Evolutionary conservation across 2,329 filamentous ascomycete species (phyloP).

Genomic region (Xylaria sp.): DNA sequence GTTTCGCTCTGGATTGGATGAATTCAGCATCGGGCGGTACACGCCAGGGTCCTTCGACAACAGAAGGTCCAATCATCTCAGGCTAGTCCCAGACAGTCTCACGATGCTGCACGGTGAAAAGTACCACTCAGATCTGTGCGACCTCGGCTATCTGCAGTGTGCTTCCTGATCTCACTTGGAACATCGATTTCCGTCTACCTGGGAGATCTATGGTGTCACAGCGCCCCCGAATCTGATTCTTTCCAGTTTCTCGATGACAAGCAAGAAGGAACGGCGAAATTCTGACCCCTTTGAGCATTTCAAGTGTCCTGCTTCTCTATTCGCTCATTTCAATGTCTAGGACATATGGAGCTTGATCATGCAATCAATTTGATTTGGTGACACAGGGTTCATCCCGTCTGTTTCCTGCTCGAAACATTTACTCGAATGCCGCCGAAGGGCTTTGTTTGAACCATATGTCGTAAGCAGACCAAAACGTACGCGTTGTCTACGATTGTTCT

Average conservation of each 20-base stretch:
- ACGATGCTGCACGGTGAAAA: conserved; percentile 47
- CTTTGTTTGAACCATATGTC: conserved; percentile 32
- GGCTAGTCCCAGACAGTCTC: conserved; percentile 45
- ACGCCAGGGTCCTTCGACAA: conserved; percentile 22
- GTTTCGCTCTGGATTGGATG: conserved; percentile 22
- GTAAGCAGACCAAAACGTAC: conserved; percentile 26
- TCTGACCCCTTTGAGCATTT: conserved; percentile 35
- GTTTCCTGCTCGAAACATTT: conserved; percentile 35
- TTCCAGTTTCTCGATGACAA: conserved; percentile 41
- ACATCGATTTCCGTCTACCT: conserved; percentile 46
- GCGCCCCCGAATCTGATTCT: conserved; percentile 44
- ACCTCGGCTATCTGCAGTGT: conserved; percentile 50
- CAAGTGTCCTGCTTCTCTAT: conserved; percentile 38
- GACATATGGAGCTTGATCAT: conserved; percentile 47
- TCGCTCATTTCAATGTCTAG: conserved; percentile 49
- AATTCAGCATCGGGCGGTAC: conserved; percentile 20
- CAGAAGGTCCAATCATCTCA: conserved; percentile 35
- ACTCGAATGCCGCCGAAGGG: conserved; percentile 34
- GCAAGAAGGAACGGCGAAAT: conserved; percentile 38
- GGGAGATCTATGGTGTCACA: conserved; percentile 44
- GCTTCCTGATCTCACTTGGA: conserved; percentile 46
- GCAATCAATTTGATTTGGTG: conserved; percentile 46
- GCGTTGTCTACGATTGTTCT: conserved; percentile 10
- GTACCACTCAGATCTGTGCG: conserved; percentile 48
- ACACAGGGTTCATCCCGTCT: conserved; percentile 43